These are phyloP conservation scores for Aotearoamyces nothofagi DNA, from an alignment of 2,329 filamentous ascomycete species.

Conservation along the genomic window DNA sequence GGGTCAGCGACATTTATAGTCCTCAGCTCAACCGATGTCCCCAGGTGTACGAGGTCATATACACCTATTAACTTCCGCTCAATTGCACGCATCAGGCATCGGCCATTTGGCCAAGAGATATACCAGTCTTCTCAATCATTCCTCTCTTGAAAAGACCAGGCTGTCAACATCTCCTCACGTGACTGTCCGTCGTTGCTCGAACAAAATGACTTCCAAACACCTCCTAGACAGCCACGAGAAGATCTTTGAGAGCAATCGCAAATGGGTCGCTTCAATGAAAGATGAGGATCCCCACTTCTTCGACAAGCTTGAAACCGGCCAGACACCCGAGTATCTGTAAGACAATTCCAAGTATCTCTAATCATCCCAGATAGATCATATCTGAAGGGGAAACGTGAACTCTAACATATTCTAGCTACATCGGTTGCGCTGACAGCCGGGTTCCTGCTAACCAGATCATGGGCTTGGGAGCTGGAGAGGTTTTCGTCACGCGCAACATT, in stretches of 20 bases:
- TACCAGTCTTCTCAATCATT: no score
- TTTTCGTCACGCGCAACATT: conserved; percentile 92
- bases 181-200: no score
- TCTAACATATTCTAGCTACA: conserved; percentile 37
- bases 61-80: no score
- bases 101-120: no score
- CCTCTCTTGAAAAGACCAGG: no score
- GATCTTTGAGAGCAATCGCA: conserved; percentile 53
- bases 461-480: conserved; percentile 71
- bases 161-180: no score
- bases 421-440: conserved; percentile 81
- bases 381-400: neutral
- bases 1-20: no score
- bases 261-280: conserved; percentile 46
- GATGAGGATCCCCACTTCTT: conserved; percentile 50
- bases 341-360: neutral
- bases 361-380: neutral
- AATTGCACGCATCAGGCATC: no score
- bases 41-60: no score
- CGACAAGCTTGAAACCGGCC: conserved; percentile 44
- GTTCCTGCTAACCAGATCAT: conserved; percentile 85
- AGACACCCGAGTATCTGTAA: conserved; percentile 50
- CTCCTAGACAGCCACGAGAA: conserved; percentile 45
- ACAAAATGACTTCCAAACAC: no score
- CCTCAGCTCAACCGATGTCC: no score